Percentiles rank a stretch among this genome's conserved stretches.
phyloP scores from a whole-genome alignment of 352 stramenopile genomes.

The Blastocystis sp. region DNA sequence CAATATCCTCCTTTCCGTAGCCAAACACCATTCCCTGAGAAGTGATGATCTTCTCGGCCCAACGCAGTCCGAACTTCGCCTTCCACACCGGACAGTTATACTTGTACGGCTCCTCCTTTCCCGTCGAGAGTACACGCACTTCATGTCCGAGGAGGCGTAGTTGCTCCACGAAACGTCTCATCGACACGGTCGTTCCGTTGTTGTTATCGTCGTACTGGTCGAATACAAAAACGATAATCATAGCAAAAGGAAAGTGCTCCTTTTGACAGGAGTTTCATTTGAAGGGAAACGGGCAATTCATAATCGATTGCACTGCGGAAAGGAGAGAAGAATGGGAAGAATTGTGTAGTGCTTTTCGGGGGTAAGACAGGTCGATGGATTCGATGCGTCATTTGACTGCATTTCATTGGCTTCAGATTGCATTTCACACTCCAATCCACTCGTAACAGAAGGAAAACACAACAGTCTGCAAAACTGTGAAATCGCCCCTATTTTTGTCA shows the following conservation, averaged over 20 bases:
- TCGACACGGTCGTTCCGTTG: conserved; percentile 57
- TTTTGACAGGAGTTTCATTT: not conserved
- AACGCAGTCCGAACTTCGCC: conserved; percentile 10
- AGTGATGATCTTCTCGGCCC: conserved; percentile 42
- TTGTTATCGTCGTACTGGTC: conserved; percentile 62
- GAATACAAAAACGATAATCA: conserved; percentile 60
- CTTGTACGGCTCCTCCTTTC: conserved; percentile 62
- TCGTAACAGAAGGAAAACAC: too few relatives aligned
- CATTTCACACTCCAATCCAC: too few relatives aligned
- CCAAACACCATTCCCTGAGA: conserved; percentile 59
- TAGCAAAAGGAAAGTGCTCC: not conserved
- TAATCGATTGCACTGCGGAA: too few relatives aligned
- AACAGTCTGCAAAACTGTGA: too few relatives aligned
- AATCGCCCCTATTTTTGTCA: too few relatives aligned
- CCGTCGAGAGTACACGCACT: conserved; percentile 50
- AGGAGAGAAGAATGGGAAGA: too few relatives aligned
- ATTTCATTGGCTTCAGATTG: too few relatives aligned
- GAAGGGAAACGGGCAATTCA: not conserved
- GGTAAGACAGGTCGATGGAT: too few relatives aligned
- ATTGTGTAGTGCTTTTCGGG: too few relatives aligned
- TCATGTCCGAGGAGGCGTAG: conserved; percentile 37
- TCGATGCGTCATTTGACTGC: too few relatives aligned
- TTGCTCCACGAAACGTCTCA: conserved; percentile 66
- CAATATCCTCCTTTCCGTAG: conserved; percentile 35
- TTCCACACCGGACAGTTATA: conserved; percentile 46